These are phyloP conservation scores for Alternaria metachromatica DNA, from an alignment of 2,329 filamentous ascomycete species.

Conservation along the genomic window DNA sequence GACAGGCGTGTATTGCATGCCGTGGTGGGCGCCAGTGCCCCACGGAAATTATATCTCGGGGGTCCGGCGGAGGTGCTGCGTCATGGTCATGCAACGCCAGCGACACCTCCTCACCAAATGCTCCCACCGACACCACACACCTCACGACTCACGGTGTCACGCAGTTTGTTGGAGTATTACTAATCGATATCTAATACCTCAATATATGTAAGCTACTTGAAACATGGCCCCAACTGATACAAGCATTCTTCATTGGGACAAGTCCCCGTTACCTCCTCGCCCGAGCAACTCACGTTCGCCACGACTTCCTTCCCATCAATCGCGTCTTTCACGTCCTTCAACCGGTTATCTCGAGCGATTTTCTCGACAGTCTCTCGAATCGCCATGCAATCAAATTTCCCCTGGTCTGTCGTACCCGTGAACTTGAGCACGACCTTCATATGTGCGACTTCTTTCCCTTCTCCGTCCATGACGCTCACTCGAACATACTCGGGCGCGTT, in stretches of 20 bases:
- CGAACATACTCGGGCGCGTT: slow-evolving; percentile 8
- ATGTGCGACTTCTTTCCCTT: neutral
- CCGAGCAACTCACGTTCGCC: neutral
- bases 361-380: neutral
- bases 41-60: slow-evolving; percentile 11
- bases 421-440: slow-evolving; percentile 7
- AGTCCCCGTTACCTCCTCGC: neutral
- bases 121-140: neutral
- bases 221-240: slow-evolving; percentile 4
- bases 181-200: neutral
- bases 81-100: slow-evolving; percentile 8
- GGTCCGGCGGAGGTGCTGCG: slow-evolving; percentile 10
- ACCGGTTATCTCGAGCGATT: neutral
- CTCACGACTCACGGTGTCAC: neutral
- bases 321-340: neutral
- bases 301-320: neutral
- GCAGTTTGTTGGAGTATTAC: neutral
- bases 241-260: slow-evolving; percentile 5
- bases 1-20: slow-evolving; percentile 1
- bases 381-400: slow-evolving; percentile 5
- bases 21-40: neutral
- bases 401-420: neutral
- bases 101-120: neutral
- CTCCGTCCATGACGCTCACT: neutral
- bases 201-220: neutral